Conservation (phyloP, 192 early-diverging fungal species). For the Backusella circina region DNA sequence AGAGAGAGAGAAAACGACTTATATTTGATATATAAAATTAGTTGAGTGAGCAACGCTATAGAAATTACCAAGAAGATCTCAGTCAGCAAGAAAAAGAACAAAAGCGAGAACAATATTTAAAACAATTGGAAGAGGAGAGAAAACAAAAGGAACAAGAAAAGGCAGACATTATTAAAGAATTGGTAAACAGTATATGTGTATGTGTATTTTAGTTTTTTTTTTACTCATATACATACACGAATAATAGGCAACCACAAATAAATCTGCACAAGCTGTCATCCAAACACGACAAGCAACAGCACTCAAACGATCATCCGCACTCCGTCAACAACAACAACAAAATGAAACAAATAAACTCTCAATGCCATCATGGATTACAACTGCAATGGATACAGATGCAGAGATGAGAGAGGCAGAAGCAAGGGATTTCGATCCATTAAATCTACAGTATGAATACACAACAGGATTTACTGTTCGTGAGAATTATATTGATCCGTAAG, state of each 20-base stretch:
- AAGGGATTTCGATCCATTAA: conserved; percentile 51
- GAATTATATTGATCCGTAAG: conserved; percentile 53
- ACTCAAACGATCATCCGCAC: conserved; percentile 44
- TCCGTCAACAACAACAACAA: conserved; percentile 27
- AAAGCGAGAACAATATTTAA: conserved; percentile 64
- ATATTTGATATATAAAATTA: conserved; percentile 20
- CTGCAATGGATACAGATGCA: conserved; percentile 23
- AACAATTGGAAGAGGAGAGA: conserved; percentile 69
- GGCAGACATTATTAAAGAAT: conserved; percentile 67
- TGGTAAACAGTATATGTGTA: conserved; percentile 40
- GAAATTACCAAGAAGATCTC: conserved; percentile 43
- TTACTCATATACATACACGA: too few species aligned
- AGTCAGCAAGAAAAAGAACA: conserved; percentile 48
- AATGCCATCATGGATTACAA: conserved; percentile 31
- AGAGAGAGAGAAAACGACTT: too few species aligned
- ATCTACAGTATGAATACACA: conserved; percentile 42
- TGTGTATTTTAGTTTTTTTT: not conserved
- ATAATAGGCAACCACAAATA: conserved; percentile 39
- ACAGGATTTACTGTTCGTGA: conserved; percentile 27
- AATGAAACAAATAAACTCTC: conserved; percentile 14
- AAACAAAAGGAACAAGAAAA: conserved; percentile 62
- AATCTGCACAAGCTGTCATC: conserved; percentile 45
- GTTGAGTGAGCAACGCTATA: conserved; percentile 55
- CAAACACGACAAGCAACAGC: conserved; percentile 40
- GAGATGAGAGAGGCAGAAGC: conserved; percentile 31